Evolutionary conservation across 169 alveolate genomes (phyloP), one percentile per base, ranked within the genome.

Genomic region (Cryptosporidium meleagridis): DNA sequence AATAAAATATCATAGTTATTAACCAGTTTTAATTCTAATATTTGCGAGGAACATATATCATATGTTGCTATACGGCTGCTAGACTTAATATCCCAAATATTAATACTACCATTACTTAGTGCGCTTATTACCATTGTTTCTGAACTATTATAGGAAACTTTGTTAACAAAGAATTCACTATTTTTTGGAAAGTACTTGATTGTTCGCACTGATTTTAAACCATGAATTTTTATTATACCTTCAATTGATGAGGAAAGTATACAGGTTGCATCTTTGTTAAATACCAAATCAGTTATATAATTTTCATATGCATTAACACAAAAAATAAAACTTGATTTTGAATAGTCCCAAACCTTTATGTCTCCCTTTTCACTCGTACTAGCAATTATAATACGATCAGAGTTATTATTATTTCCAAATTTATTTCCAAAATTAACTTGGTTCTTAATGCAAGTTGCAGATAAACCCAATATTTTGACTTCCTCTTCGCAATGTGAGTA

Each of bases 231-330:
- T 23, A 80, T 33, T 14, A 33, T 26, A 0, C 89, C 89, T 26
- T 80, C 89, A 62, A 26, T 45, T 14, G 75, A 80, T 5, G 70
- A 33, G 10, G 89, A 80, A 44, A 80, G 65, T 8, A 80, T 61
- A 48, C 89, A 80, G 26, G 80, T 62, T 2, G 70, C 89, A 31
- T 80, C 89, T 10, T 51, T 62, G 37, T 80, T 80, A 59, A 80
- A 62, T 5, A 52, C 44, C 1, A 80, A 62, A 33, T 65, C 73
- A 26, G 75, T 80, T 7, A 80, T 48, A 31, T 59, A 37, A 16
- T 62, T 80, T 31, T 80, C 75, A 23, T 80, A 67, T 3, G 53
- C 62, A 80, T 80, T 80, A 14, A 80, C 23, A 29, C 21, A 37
- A 21, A 48, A 23, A 29, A 80, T 62, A 48, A 80, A 80, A 39